Conservation (phyloP, 768 basidiomycete genomes). For the Leucosporidium yakuticum region DNA sequence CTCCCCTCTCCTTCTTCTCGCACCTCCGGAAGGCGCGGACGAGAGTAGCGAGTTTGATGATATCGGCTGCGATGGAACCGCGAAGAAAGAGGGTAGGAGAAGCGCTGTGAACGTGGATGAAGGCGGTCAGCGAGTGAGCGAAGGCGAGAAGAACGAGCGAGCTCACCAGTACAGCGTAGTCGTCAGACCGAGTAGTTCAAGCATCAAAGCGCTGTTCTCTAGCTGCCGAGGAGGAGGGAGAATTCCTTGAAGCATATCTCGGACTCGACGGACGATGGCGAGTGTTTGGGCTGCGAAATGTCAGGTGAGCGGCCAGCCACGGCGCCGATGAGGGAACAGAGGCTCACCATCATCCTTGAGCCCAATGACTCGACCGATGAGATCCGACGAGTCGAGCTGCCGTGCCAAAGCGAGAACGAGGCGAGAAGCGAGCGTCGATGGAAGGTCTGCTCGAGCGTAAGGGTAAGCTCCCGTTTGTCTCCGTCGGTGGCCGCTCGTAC, state of each 20-base stretch:
- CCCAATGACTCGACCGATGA: background rate
- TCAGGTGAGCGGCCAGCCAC: background rate
- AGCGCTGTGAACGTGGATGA: background rate
- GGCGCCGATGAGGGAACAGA: too few relatives aligned
- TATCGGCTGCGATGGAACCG: background rate
- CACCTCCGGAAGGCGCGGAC: constrained; percentile 1
- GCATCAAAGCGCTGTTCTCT: background rate
- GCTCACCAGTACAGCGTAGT: constrained; percentile 6
- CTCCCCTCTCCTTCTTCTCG: background rate
- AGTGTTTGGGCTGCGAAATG: background rate
- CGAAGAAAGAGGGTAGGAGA: background rate
- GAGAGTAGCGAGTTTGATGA: background rate
- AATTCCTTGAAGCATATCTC: background rate
- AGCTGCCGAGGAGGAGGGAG: background rate
- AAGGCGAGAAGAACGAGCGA: too few relatives aligned
- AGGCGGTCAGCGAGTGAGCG: background rate
- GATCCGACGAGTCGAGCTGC: constrained; percentile 5
- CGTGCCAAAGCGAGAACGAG: constrained; percentile 4
- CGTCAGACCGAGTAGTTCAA: constrained; percentile 12
- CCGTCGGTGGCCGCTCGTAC: background rate
- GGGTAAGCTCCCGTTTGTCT: background rate
- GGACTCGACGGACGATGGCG: background rate
- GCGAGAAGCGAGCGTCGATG: background rate
- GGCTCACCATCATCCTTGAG: background rate
- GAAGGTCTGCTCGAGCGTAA: background rate